Evolutionary conservation across 495 filamentous ascomycete species (phyloP), one percentile per base, ranked within the genome.

Genomic region (Thermochaetoides thermophila): DNA sequence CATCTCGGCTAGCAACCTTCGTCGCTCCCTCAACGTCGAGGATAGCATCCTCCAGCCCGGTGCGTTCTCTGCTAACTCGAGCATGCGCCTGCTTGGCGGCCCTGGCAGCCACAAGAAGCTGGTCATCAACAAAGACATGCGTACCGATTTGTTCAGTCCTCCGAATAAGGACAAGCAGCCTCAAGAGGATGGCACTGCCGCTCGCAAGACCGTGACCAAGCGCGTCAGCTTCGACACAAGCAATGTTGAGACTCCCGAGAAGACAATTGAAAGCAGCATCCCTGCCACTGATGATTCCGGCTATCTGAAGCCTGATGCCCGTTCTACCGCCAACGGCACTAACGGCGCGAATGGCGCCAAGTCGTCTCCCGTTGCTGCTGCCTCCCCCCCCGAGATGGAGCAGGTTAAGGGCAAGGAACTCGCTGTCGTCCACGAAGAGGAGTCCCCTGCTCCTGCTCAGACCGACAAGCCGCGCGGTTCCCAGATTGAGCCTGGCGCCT

Each of bases 1-100:
- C 49, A 52, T 78, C 17, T 77, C 73, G 3, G 55, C 66, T 7
- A 76, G 70, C 42, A 78, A 66, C 44, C 57, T 79, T 29, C 69
- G 75, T n/a, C 67, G 72, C 15, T 69, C 48, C 47, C 61, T 63
- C 42, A 66, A 61, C 35, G 46, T 55, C 7, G 66, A 76, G 14
- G 83, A 93, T 43, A 93, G 85, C 49, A 74, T 95, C 31, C 66
- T 96, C 16, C 70, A 76, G 3, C 84, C 87, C 0, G 84, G 83
- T 20, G 83, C 89, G 1, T 81, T 96, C 53, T 81, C 84, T 13
- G 66, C 76, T 17, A 74, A 68, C 40, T 64, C 69, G 27, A 69
- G 69, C 19, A 67, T 73, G 19, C 55, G 59, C 32, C 42, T 55
- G n/a, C 67, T 72, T 27, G 73, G 68, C 7, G 73, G 61, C 37